Conservation (phyloP, 2,329 filamentous ascomycete genomes). For the Neobulgaria alba region DNA sequence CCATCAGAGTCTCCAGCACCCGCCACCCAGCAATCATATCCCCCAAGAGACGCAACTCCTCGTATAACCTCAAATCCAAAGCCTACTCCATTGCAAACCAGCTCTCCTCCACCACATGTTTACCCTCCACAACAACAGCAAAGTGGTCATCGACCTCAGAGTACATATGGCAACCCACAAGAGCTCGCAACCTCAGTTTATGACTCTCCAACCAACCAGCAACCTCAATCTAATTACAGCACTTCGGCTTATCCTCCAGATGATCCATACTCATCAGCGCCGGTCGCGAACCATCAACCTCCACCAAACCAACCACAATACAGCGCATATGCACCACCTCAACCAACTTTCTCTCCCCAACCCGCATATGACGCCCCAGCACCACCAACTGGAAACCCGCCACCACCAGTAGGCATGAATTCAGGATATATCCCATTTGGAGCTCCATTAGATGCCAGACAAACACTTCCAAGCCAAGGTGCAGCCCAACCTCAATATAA, state of each 20-base stretch:
- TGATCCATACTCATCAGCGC: conserved; percentile 21
- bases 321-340: conserved; percentile 23
- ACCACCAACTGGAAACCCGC: conserved; percentile 23
- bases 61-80: conserved; percentile 38
- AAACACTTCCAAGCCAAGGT: conserved; percentile 43
- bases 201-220: conserved; percentile 56
- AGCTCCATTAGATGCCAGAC: conserved; percentile 42
- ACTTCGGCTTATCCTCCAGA: conserved; percentile 25
- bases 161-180: conserved; percentile 64
- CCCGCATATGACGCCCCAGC: conserved; percentile 23
- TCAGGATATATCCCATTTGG: conserved; percentile 22
- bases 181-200: conserved; percentile 72
- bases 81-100: conserved; percentile 43
- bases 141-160: conserved; percentile 49
- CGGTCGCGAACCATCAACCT: conserved; percentile 14
- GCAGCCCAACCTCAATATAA: conserved; percentile 40
- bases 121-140: conserved; percentile 39
- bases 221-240: conserved; percentile 32
- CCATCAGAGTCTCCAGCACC: conserved; percentile 28
- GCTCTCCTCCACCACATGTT: conserved; percentile 35
- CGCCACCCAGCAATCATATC: conserved; percentile 33
- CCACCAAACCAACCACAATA: conserved; percentile 25
- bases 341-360: conserved; percentile 14
- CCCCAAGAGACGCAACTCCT: conserved; percentile 43
- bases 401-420: conserved; percentile 17